phyloP scores from a whole-genome alignment of 2,329 filamentous ascomycete genomes.

The Cercospora janseana region DNA sequence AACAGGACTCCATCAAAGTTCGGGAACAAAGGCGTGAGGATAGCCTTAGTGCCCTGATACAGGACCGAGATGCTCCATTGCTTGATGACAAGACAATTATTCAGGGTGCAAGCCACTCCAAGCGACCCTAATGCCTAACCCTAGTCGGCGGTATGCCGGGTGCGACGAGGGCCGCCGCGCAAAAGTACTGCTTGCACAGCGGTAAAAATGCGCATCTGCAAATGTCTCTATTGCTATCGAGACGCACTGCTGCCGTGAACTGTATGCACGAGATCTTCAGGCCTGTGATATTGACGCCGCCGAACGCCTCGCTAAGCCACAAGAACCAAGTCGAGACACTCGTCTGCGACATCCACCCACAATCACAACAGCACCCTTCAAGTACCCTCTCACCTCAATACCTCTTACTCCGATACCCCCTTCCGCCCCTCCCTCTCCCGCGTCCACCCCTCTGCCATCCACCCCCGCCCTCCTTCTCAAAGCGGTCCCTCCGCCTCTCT shows the following conservation, averaged over 20 bases:
- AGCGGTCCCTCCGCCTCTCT: conserved; percentile 44
- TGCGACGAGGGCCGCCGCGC: no score
- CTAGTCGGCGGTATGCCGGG: no score
- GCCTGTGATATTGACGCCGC: background rate
- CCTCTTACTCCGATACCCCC: conserved; percentile 17
- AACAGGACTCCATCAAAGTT: no score
- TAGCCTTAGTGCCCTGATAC: no score
- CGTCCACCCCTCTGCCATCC: conserved; percentile 48
- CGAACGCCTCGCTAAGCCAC: conserved; percentile 4
- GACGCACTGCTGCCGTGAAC: no score
- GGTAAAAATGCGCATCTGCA: no score
- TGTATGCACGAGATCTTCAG: background rate
- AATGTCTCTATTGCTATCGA: background rate
- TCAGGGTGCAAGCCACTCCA: no score
- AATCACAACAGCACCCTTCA: background rate
- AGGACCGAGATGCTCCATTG: no score
- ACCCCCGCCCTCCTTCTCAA: conserved; percentile 49
- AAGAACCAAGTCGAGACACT: background rate
- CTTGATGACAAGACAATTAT: no score
- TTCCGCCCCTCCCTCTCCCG: conserved; percentile 41
- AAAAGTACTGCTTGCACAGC: no score
- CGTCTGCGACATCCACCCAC: background rate
- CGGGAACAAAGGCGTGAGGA: no score
- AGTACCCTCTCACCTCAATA: background rate
- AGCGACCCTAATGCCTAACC: no score